These are phyloP conservation scores for Raddia distichophylla DNA, from an alignment of 176 grass and related monocot genomes.

Conservation along the genomic window DNA sequence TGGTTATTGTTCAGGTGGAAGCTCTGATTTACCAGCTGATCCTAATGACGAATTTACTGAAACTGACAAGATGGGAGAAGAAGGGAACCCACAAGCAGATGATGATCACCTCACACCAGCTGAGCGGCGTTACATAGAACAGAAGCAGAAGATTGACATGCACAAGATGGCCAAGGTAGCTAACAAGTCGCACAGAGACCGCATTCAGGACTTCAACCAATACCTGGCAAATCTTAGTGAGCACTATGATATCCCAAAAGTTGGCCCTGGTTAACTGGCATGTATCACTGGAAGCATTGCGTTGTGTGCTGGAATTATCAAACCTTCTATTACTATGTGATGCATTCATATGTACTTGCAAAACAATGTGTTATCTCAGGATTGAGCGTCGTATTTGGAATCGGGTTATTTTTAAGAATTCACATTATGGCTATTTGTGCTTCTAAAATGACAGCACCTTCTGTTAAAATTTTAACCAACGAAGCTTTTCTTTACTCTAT, in stretches of 20 bases:
- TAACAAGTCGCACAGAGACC: constrained; percentile 80
- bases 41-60: constrained; percentile 47
- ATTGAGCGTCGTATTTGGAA: background rate
- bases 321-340: background rate
- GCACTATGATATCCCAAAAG: constrained; percentile 96
- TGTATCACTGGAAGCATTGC: background rate
- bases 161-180: constrained; percentile 72
- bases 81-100: constrained; percentile 42
- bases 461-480: background rate
- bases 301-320: background rate
- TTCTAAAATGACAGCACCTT: background rate
- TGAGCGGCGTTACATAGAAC: constrained; percentile 75
- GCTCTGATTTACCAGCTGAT: constrained; percentile 52
- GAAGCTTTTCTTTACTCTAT: too few species aligned
- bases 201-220: constrained; percentile 88
- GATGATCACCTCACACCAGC: constrained; percentile 76
- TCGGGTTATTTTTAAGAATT: background rate
- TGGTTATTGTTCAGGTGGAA: constrained; percentile 48
- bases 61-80: constrained; percentile 50
- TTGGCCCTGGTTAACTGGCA: constrained; percentile 76
- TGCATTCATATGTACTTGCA: background rate
- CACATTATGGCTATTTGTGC: background rate
- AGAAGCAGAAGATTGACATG: constrained; percentile 74
- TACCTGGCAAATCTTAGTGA: constrained; percentile 89
- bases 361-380: background rate